These are phyloP conservation scores for Ophiostoma sp. DNA, from an alignment of 2,329 filamentous ascomycete species.

Conservation along the genomic window DNA sequence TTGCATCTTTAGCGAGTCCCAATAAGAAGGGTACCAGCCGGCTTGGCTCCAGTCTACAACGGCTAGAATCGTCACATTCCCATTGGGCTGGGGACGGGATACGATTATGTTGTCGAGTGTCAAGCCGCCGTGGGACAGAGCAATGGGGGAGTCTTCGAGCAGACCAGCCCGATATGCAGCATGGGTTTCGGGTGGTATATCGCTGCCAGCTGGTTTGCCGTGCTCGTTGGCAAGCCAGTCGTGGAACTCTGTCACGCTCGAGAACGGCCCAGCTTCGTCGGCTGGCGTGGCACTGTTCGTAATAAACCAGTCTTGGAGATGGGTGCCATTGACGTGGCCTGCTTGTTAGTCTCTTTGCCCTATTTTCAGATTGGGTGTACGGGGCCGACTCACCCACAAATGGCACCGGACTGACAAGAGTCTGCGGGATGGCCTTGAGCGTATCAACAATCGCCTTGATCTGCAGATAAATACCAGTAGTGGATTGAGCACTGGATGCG, in stretches of 20 bases:
- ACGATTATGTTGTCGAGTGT: conserved; percentile 5
- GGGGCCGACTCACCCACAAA: conserved; percentile 19
- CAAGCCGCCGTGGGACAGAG: conserved; percentile 16
- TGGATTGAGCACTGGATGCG: conserved; percentile 18
- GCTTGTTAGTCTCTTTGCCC: neutral
- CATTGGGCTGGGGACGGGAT: neutral
- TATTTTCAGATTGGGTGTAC: neutral
- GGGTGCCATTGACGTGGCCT: conserved; percentile 22
- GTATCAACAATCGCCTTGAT: neutral
- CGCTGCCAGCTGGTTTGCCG: neutral
- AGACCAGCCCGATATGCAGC: neutral
- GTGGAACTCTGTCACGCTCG: conserved; percentile 30
- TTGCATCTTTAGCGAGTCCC: conserved; percentile 34
- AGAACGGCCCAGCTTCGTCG: conserved; percentile 28
- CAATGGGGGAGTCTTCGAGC: neutral
- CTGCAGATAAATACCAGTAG: neutral
- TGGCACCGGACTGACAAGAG: conserved; percentile 14
- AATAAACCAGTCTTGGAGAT: conserved; percentile 28
- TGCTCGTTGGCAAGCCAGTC: conserved; percentile 27
- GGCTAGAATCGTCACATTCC: conserved; percentile 24
- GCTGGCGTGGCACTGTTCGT: conserved; percentile 24
- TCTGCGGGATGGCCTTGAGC: conserved; percentile 15
- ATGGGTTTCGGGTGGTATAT: too few species aligned
- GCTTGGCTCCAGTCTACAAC: conserved; percentile 37
- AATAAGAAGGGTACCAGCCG: conserved; percentile 36